Evolutionary conservation across 331 rosid genomes (phyloP).

Genomic region (Malus hybrid): DNA sequence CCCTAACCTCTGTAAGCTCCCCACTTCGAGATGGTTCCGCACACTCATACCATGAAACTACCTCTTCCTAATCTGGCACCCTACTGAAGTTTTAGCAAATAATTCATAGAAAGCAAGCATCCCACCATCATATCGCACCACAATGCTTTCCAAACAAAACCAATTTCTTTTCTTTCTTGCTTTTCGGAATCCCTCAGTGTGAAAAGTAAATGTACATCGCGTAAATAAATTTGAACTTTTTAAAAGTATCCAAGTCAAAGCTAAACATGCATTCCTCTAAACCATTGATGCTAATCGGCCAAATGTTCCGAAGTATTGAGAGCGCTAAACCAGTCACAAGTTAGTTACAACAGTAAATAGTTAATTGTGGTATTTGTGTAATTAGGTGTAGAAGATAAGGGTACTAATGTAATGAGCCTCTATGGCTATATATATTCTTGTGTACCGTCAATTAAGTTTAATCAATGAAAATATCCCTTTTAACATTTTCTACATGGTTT

Average conservation of each 20-base stretch:
- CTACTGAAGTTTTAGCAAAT: not conserved
- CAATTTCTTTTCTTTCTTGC: not conserved
- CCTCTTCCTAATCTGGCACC: not conserved
- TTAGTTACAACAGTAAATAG: too few relatives aligned
- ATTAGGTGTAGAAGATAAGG: too few relatives aligned
- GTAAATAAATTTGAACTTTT: not conserved
- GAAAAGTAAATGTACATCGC: not conserved
- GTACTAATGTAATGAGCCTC: too few relatives aligned
- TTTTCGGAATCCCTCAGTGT: not conserved
- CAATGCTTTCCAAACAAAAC: not conserved
- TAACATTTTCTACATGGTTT: too few relatives aligned
- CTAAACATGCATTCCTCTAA: not conserved
- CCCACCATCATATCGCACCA: not conserved
- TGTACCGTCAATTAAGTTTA: too few relatives aligned
- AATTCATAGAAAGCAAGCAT: not conserved
- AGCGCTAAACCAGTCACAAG: too few relatives aligned
- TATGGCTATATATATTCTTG: too few relatives aligned
- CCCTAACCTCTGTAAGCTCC: not conserved
- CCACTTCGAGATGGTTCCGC: not conserved
- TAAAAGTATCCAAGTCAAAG: not conserved
- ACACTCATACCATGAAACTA: not conserved
- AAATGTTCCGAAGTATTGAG: too few relatives aligned
- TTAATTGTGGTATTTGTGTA: too few relatives aligned
- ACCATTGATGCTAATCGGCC: too few relatives aligned
- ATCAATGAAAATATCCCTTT: too few relatives aligned